These are phyloP conservation scores for Trichoderma harzianum DNA, from an alignment of 2,329 filamentous ascomycete genomes.

Conservation along the genomic window DNA sequence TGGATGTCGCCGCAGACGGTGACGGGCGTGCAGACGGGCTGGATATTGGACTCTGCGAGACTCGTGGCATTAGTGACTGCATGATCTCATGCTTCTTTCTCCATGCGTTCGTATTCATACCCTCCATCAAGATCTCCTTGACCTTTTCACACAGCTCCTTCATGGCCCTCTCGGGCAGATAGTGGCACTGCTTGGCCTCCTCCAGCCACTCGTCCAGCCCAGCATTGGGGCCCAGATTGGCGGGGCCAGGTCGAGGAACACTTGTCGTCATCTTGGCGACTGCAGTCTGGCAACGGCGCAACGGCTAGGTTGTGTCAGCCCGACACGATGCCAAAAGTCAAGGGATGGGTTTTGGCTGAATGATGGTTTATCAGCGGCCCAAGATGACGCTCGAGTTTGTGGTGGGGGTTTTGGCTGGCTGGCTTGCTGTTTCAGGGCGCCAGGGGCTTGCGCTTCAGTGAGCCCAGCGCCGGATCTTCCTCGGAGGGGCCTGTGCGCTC, in stretches of 20 bases:
- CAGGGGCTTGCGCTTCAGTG: slow-evolving; percentile 14
- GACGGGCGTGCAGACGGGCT: slow-evolving; percentile 93
- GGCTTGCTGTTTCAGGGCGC: slow-evolving; percentile 8
- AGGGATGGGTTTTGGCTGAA: not conserved
- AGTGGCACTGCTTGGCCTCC: slow-evolving; percentile 95
- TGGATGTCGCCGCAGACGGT: slow-evolving; percentile 98
- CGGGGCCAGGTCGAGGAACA: slow-evolving; percentile 87
- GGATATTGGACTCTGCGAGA: slow-evolving; percentile 85
- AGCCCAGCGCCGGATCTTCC: slow-evolving; percentile 20
- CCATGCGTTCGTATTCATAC: slow-evolving; percentile 50
- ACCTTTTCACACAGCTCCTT: slow-evolving; percentile 98
- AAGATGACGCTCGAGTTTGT: slow-evolving; percentile 21
- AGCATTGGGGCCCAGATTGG: slow-evolving; percentile 76
- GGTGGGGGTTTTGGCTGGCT: slow-evolving; percentile 19
- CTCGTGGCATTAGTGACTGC: not conserved
- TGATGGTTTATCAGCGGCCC: slow-evolving; percentile 17
- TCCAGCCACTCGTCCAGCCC: slow-evolving; percentile 95
- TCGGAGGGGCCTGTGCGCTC: slow-evolving; percentile 17
- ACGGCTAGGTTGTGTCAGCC: slow-evolving; percentile 13
- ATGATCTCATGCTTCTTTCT: not conserved
- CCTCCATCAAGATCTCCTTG: slow-evolving; percentile 98
- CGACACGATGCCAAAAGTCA: slow-evolving; percentile 16
- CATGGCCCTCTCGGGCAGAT: slow-evolving; percentile 94
- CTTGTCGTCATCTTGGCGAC: slow-evolving; percentile 35
- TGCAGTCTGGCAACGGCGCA: slow-evolving; percentile 21